These are phyloP conservation scores for Meredithiella fracta DNA, from an alignment of 2,329 filamentous ascomycete genomes.

Conservation along the genomic window DNA sequence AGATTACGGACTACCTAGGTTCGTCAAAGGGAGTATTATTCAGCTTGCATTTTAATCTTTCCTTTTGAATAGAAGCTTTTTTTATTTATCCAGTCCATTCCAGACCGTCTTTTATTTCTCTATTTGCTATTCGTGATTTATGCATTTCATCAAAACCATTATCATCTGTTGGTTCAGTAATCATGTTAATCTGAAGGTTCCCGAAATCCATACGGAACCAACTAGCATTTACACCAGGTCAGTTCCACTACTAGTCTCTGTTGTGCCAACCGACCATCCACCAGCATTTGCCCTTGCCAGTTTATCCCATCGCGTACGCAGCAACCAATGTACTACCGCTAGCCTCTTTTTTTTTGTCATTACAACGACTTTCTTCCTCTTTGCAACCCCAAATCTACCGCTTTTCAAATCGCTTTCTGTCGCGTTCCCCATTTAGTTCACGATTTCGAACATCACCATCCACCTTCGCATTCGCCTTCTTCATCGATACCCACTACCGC, in stretches of 20 bases:
- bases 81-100: too few species aligned
- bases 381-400: background rate
- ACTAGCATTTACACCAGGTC: background rate
- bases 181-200: too few species aligned
- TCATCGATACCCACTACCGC: slow-evolving; percentile 6
- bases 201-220: background rate
- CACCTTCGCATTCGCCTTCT: background rate
- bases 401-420: background rate
- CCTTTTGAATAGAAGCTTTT: too few species aligned
- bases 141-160: too few species aligned
- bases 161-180: too few species aligned
- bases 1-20: background rate
- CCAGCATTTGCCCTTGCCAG: background rate
- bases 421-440: background rate
- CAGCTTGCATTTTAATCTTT: slow-evolving; percentile 6
- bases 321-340: slow-evolving; percentile 1
- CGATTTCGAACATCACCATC: background rate
- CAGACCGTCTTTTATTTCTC: too few species aligned
- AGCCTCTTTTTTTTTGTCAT: slow-evolving; percentile 10
- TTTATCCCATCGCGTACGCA: background rate
- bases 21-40: background rate
- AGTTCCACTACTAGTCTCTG: background rate
- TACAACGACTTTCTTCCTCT: slow-evolving; percentile 1
- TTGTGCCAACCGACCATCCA: background rate
- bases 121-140: too few species aligned